Base-by-base conservation (phyloP, 108 stramenopile genomes). In the Conticribra guillardii region DNA sequence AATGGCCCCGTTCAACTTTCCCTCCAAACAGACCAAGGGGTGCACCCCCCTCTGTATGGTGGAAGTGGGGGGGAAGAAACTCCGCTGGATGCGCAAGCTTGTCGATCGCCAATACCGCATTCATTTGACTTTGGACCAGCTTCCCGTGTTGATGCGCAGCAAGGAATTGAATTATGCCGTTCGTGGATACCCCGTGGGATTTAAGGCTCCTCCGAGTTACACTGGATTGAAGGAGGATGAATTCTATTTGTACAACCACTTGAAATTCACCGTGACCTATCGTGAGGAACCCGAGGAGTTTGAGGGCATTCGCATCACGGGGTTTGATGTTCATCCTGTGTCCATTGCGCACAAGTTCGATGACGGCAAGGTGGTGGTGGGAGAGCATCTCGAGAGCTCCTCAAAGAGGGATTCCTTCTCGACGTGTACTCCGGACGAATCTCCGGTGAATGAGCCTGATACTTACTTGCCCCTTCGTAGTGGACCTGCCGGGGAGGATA, bases 21-120 rank as follows among this genome's bases (percentile, higher is more conserved):
- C 70, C 33, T 73, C 81, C 56, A 67, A 73, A 51, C 61, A 78
- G 18, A 51, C 84, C 61, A 77, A 74, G 62, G 63, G 53, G 9
- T 93, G 92, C 69, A 84, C 76, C 24, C 75, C 85, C 8, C 67
- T 93, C 4, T 90, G 89, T 64, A 23, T 37, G 17, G 79, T 86
- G 33, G 70, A 61, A 8, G 60, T 93, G 28, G 84, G 81, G 24
- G 81, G 73, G 2, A 87, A 86, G 34, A 83, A 89, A 48, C 69
- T 89, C 34, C 62, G 66, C 11, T 91, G 87, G 83, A 67, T 99
- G 53, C 81, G 84, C 21, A 65, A 83, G 52, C 69, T 97, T 17
- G 96, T 99, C 48, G 91, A 97, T 44, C 81, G 92, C 24, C 96
- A 98, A 67, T 99, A 99, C 89, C 89, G 97, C 18, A 83, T 98